Evolutionary conservation across 1,284 basidiomycete genomes (phyloP), one percentile per base, ranked within the genome.

Genomic region (Heterobasidion occidentale): DNA sequence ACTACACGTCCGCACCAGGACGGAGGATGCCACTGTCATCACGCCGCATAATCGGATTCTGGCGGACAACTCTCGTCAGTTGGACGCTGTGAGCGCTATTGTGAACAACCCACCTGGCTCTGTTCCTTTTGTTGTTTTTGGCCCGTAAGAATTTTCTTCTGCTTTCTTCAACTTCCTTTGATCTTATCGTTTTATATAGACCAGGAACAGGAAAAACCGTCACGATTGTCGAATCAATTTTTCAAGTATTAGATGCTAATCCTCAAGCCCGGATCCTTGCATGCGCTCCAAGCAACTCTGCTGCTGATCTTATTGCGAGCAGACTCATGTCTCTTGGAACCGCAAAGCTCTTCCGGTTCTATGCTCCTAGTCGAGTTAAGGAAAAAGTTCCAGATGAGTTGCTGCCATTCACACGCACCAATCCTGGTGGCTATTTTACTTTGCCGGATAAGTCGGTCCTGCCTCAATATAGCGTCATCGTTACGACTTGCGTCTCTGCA

Each of bases 181-280:
- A 27, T 27, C 27, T 27, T 4, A 27, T 27, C 27, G 27, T 27
- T 27, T 4, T 27, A 4, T 27, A 27, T 27, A 27, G 82, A 4
- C 83, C 82, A 5, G 83, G 84, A 11, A 86, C 86, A 0, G 85
- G 86, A 0, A 88, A 87, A 68, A 88, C 85, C 0, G 77, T 86
- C 14, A 86, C 84, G 0, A 72, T 84, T 3, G 77, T 88, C 0
- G 86, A 89, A 65, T 75, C 81, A 0, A 85, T 88, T 19, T 72
- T 68, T 2, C 86, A 88, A 64, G 61, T 88, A 9, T 68, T 86
- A 1, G 59, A 58, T 3, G 58, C 62, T 2, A 66, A 79, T 55
- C 74, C 77, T 0, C 56, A 68, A 0, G 74, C 80, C 0, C 74
- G 70, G 20, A 73, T 88, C 54, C 72, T 88, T 2, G 83, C 81